Evolutionary conservation across 2,329 filamentous ascomycete species (phyloP).

Genomic region (Diaporthe citrichinensis): DNA sequence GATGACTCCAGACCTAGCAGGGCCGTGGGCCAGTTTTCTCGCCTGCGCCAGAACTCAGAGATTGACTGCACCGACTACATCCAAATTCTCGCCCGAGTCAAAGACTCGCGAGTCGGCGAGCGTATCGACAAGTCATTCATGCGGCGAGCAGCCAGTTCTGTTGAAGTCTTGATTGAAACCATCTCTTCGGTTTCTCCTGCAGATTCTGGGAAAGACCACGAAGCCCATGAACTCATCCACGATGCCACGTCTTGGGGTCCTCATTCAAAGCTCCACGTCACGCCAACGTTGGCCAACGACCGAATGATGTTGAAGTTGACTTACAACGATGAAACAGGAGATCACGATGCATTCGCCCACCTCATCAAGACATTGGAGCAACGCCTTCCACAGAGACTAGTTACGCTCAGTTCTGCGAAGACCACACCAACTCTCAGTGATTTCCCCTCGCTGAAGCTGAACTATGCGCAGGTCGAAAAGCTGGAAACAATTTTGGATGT

Average conservation of each 20-base stretch:
- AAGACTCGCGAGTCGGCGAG: not conserved
- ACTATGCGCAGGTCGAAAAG: not conserved
- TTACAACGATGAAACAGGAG: not conserved
- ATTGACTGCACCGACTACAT: not conserved
- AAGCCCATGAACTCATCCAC: not conserved
- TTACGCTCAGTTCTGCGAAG: not conserved
- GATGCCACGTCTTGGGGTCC: not conserved
- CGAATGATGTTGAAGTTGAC: not conserved
- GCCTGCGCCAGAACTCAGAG: not conserved
- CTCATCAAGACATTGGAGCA: not conserved
- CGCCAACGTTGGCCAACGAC: not conserved
- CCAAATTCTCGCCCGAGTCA: not conserved
- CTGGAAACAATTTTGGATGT: not conserved
- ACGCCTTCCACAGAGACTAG: not conserved
- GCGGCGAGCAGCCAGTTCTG: not conserved
- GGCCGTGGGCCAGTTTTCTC: not conserved
- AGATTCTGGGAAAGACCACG: not conserved
- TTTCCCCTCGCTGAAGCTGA: not conserved
- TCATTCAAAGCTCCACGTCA: not conserved
- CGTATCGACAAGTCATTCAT: not conserved
- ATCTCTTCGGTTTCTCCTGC: not conserved
- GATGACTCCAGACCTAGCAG: not conserved
- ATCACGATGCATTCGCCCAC: not conserved
- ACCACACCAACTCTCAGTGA: not conserved
- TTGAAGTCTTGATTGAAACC: not conserved